Base-by-base conservation (phyloP, 805 yeast species). In the Metschnikowia lachancei region DNA sequence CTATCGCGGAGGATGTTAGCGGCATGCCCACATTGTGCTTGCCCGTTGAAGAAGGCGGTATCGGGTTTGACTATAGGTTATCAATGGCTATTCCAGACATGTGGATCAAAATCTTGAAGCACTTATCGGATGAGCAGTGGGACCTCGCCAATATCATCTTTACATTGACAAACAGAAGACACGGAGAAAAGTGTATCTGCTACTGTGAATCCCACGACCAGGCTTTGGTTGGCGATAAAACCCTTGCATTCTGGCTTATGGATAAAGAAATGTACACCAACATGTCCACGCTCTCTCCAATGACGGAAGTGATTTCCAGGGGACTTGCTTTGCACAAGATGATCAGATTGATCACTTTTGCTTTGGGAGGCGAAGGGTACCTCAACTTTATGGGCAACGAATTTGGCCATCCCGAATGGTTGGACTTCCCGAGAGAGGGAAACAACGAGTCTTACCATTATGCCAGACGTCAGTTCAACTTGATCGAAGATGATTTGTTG, bases 401-500 rank as follows among this genome's bases (percentile, higher is more conserved):
- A 68, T 92, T 94, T 70, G 99, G 99, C 14, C 99, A 92, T 60
- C 99, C 98, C 3, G 99, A 92, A 64, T 92, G 99, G 99, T 78
- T 94, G 43, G 99, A 92, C 66, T 94, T 92, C 76, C 98, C 99
- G 12, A 82, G 97, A 59, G 84, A 54, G 24, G 97, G 96, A 30
- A 94, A 92, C 66, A 77, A 77, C 22, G 90, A 89, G 63, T 84
- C 94, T 16, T 92, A 87, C 68, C 94, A 87, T 68, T 92, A 94
- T 61, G 97, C 97, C 1, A 80, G 98, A 62, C 81, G 99, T 59
- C 99, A 92, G 67, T 94, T 91, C 76, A 89, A 89, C 60, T 76
- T 92, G 56, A 79, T 85, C 31, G 83, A 85, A 45, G 97, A 94
- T 62, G 79, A 83, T 22, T 67, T 88, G 50, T 72, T 94, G 58